Conservation (phyloP, 129 eudicot species). For the Escallonia herrerae region DNA sequence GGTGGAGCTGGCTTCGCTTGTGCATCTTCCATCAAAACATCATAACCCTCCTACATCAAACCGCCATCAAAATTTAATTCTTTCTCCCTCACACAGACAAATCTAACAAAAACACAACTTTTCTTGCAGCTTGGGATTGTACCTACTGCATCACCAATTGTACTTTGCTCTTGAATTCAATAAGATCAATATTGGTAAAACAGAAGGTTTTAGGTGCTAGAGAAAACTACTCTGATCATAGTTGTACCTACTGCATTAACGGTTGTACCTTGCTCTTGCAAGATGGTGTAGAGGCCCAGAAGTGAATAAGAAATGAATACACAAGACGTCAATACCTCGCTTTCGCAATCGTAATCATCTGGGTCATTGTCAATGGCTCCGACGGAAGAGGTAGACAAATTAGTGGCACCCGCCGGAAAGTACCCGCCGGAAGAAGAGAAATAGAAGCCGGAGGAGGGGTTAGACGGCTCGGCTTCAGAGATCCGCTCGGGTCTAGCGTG, state of each 20-base stretch:
- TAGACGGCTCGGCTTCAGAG: constrained; percentile 13
- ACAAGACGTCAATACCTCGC: constrained; percentile 33
- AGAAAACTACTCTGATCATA: no score
- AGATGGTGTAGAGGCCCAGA: no score
- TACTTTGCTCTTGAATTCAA: no score
- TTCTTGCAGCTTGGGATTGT: no score
- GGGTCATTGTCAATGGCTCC: constrained; percentile 35
- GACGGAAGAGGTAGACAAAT: constrained; percentile 31
- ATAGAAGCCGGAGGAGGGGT: constrained; percentile 4
- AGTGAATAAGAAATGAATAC: no score
- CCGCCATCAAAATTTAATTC: background rate
- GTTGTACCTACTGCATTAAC: no score
- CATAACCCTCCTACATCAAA: constrained; percentile 43
- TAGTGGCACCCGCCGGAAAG: constrained; percentile 11
- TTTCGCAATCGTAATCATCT: constrained; percentile 61
- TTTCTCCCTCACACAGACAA: no score
- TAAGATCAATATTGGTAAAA: no score
- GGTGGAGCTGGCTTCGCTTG: constrained; percentile 27
- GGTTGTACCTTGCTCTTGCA: no score
- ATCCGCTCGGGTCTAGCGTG: constrained; percentile 13
- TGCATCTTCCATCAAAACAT: constrained; percentile 49
- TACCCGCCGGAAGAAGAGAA: constrained; percentile 16
- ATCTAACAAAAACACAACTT: no score
- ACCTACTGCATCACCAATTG: no score
- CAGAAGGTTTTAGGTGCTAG: no score